Evolutionary conservation across 768 basidiomycete genomes (phyloP), one percentile per base, ranked within the genome.

Genomic region (Boletus tylopilopsis): DNA sequence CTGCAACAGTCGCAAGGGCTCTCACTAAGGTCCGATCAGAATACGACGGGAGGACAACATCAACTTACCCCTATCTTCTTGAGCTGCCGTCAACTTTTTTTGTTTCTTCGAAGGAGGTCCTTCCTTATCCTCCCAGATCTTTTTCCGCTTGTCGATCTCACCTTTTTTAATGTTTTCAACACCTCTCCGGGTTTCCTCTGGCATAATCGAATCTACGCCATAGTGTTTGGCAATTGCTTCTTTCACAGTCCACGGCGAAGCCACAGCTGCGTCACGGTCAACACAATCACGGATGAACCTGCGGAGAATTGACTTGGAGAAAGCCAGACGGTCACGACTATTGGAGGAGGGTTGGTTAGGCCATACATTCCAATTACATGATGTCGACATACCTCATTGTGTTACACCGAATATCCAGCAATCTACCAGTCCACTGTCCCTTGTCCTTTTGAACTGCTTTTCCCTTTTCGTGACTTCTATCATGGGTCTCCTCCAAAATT

Each of bases 201-300:
- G 84, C 88, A 94, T 93, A 45, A 88, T 75, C 22, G 80, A 82
- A 53, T 86, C 82, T 25, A 99, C 85, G 11, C 88, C 89, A 69
- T 93, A 96, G 46, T 84, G 81, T 50, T 79, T 78, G 1, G 93
- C 94, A 48, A 98, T 87, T 6, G 76, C 71, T 2, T 81, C 81
- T 67, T 97, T 97, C 25, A 98, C 94, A 2, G 84, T 86, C 96
- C 96, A 99, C 6, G 96, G 95, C 1, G 92, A 90, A 8, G 92
- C 93, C 23, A 95, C 87, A 9, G 91, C 87, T 15, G 92, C 78
- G 57, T 95, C 93, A 29, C 96, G 84, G 61, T 91, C 87, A 3
- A 99, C 88, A 60, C 93, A 95, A 63, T 98, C 96, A 54, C 91
- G 85, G 50, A 99, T 90, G 70, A 95, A 97, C 15, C 94, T 87